These are phyloP conservation scores for Gigaspora rosea DNA, from an alignment of 192 early-diverging fungal species.

Conservation along the genomic window DNA sequence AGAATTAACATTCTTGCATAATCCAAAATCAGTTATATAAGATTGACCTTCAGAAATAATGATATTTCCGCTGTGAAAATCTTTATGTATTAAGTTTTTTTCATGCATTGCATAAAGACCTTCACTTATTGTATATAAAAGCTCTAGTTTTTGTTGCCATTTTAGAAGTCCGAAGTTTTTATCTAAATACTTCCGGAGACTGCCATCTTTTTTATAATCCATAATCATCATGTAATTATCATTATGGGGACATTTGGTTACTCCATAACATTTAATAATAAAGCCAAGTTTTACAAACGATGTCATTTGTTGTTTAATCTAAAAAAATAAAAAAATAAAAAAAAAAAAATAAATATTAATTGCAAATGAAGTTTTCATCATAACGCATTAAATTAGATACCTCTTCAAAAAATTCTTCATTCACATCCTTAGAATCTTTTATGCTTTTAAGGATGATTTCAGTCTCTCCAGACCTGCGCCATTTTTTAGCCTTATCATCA, in stretches of 20 bases:
- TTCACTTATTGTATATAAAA: neutral
- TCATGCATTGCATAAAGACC: neutral
- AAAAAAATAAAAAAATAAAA: neutral
- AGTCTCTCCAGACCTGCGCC: neutral
- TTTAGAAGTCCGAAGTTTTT: neutral
- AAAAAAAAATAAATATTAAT: neutral
- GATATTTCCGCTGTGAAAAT: conserved; percentile 23
- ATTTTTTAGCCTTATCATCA: neutral
- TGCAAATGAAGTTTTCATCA: neutral
- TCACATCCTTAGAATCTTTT: neutral
- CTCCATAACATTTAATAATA: conserved; percentile 10
- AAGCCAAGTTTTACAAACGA: neutral
- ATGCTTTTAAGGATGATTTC: neutral
- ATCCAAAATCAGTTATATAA: conserved; percentile 15
- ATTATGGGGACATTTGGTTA: neutral
- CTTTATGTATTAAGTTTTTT: neutral
- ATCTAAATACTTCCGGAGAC: neutral
- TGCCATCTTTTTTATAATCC: neutral
- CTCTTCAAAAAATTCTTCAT: neutral
- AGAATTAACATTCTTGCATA: neutral
- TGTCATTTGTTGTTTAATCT: neutral
- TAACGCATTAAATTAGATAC: neutral
- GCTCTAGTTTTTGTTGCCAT: neutral
- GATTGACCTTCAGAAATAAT: neutral
- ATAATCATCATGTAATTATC: conserved; percentile 16